phyloP scores from a whole-genome alignment of 2,329 filamentous ascomycete species.

The Graphiopsis chlorocephala region DNA sequence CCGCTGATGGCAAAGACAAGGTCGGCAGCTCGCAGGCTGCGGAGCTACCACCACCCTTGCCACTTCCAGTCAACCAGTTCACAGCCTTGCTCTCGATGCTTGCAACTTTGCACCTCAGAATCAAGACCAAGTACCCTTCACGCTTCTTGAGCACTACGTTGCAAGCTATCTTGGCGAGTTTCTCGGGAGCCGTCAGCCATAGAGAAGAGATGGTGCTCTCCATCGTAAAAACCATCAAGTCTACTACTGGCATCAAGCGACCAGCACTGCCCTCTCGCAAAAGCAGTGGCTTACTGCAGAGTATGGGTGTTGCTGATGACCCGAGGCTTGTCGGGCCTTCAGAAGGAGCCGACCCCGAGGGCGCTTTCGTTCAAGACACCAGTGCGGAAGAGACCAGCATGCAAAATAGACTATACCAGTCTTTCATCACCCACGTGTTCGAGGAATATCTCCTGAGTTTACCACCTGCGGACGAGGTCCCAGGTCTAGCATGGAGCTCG shows the following conservation, averaged over 20 bases:
- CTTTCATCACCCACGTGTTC: slow-evolving; percentile 73
- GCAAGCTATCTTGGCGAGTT: slow-evolving; percentile 66
- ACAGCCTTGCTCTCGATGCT: slow-evolving; percentile 69
- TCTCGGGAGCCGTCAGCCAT: slow-evolving; percentile 56
- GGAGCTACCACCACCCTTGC: slow-evolving; percentile 33
- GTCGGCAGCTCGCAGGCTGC: slow-evolving; percentile 8
- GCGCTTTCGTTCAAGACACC: slow-evolving; percentile 40
- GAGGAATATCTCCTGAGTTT: slow-evolving; percentile 68
- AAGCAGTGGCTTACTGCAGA: slow-evolving; percentile 42
- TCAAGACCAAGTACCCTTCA: slow-evolving; percentile 75
- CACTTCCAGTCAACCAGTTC: slow-evolving; percentile 56
- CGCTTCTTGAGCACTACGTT: slow-evolving; percentile 76
- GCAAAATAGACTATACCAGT: slow-evolving; percentile 64
- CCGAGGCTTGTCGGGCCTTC: neutral
- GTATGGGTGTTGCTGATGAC: slow-evolving; percentile 2
- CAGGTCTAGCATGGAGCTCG: slow-evolving; percentile 50
- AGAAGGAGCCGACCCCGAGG: slow-evolving; percentile 57
- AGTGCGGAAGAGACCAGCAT: slow-evolving; percentile 57
- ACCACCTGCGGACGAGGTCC: slow-evolving; percentile 43
- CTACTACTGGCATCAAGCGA: slow-evolving; percentile 63
- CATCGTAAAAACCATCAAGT: slow-evolving; percentile 68
- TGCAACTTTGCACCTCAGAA: slow-evolving; percentile 67
- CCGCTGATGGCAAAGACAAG: slow-evolving; percentile 9
- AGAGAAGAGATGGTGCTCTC: slow-evolving; percentile 65
- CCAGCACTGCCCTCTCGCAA: slow-evolving; percentile 61